These are phyloP conservation scores for Gastrodia elata DNA, from an alignment of 106 monocot species.

Conservation along the genomic window DNA sequence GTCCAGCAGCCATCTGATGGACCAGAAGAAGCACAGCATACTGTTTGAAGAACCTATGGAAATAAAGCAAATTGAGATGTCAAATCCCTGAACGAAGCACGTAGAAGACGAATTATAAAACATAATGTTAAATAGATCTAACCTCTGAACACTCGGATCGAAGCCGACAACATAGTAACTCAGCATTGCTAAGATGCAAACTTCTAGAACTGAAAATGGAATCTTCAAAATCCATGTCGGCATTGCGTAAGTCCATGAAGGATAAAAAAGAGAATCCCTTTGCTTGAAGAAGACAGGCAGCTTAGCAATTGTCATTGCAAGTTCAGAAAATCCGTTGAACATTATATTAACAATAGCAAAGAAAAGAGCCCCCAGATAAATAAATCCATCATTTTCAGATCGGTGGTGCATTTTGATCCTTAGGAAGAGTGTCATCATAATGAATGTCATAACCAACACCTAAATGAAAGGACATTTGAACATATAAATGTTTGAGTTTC, in stretches of 20 bases:
- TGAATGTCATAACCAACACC: slow-evolving; percentile 22
- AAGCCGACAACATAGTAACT: slow-evolving; percentile 41
- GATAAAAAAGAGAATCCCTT: slow-evolving; percentile 38
- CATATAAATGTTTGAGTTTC: neutral
- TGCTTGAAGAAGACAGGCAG: slow-evolving; percentile 58
- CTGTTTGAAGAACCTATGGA: slow-evolving; percentile 50
- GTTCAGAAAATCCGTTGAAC: slow-evolving; percentile 41
- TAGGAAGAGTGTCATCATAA: slow-evolving; percentile 36
- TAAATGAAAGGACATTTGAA: slow-evolving; percentile 2
- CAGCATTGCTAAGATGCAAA: slow-evolving; percentile 17
- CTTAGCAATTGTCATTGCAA: slow-evolving; percentile 27
- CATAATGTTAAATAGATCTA: neutral
- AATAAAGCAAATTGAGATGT: neutral
- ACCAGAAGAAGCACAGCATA: slow-evolving; percentile 27
- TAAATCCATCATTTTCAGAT: slow-evolving; percentile 15
- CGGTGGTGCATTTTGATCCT: slow-evolving; percentile 35
- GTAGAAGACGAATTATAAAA: neutral
- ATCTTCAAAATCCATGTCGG: slow-evolving; percentile 49
- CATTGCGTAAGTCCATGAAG: slow-evolving; percentile 40
- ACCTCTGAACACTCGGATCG: slow-evolving; percentile 38
- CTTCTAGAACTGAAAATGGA: slow-evolving; percentile 32
- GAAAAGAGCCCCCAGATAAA: slow-evolving; percentile 39
- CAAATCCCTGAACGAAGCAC: neutral
- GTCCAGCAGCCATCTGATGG: slow-evolving; percentile 35
- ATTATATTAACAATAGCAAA: slow-evolving; percentile 17